Base-by-base conservation (phyloP, 176 grass and related monocot species). In the Carex myosuroides region DNA sequence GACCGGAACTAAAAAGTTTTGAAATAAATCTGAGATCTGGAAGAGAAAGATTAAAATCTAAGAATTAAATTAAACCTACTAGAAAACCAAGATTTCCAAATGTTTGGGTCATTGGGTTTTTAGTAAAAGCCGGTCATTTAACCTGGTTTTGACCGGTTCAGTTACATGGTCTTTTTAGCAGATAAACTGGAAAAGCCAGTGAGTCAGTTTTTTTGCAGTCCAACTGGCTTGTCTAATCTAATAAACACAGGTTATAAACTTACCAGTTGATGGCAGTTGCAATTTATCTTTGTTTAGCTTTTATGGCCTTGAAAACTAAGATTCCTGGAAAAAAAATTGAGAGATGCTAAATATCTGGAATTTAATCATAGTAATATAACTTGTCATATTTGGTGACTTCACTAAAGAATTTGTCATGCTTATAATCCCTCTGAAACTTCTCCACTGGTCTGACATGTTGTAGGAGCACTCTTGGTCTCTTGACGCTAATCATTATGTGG, bases 401-500 rank as follows among this genome's bases (percentile, higher is more conserved):
- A 12, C 16, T 21, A 26, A 53, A 54, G 44, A 53, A 26, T 54
- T 21, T 66, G 29, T 67, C 20, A 82, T 67, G 80, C 61, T 67
- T 82, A 82, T 53, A 66, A 81, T 37, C 7, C 30, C 16, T 81
- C 59, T 59, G 17, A 46, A 63, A 35, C 21, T 60, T 42, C 18
- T 63, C 3, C 18, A 63, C 53, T 73, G 8, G 53, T 81, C 55
- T 73, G 46, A 62, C 58, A 64, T 87, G 55, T 80, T 88, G 57
- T 90, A 98, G 95, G 88, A 91, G 68, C 87, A 87, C 84, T 91
- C 77, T 55, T 98, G 95, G 95, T 91, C 88, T 35, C 62, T 80
- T 86, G 95, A 98, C 91, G 92, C 89, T 90, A 98, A 98, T 84
- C 92, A 90, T 79, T 98, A 91, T 83, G 92, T 98, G 85, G 92